phyloP scores from a whole-genome alignment of 1,284 basidiomycete genomes.

The Hymenochaete sp. region DNA sequence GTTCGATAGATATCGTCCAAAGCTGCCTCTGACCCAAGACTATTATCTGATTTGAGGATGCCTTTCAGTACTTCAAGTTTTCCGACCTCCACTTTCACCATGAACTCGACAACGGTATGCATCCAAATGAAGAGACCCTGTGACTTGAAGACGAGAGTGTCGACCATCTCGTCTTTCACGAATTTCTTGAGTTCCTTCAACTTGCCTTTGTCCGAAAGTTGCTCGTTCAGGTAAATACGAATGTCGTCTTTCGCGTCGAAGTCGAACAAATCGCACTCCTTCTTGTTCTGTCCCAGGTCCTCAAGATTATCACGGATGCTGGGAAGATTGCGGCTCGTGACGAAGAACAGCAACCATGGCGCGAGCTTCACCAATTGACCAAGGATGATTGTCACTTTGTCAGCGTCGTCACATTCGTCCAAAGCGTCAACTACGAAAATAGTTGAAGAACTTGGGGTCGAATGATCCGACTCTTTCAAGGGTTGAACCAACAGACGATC shows the following conservation, averaged over 20 bases:
- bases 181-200: neutral
- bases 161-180: too few relatives aligned
- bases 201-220: neutral
- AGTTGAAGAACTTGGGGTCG: too few relatives aligned
- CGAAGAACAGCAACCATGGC: neutral
- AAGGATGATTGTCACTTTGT: neutral
- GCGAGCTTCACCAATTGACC: neutral
- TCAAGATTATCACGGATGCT: too few relatives aligned
- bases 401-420: constrained; percentile 2
- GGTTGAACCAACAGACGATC: neutral
- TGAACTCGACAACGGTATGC: constrained; percentile 3
- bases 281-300: too few relatives aligned
- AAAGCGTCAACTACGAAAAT: constrained; percentile 1
- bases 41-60: neutral
- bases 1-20: neutral
- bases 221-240: neutral
- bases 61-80: neutral
- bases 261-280: too few relatives aligned
- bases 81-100: neutral
- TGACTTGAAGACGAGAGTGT: neutral
- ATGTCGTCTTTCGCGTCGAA: neutral
- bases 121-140: constrained; percentile 8
- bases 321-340: neutral
- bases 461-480: too few relatives aligned
- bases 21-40: neutral